Conservation (phyloP, 345 rosid species). For the Boechera divaricarpa region DNA sequence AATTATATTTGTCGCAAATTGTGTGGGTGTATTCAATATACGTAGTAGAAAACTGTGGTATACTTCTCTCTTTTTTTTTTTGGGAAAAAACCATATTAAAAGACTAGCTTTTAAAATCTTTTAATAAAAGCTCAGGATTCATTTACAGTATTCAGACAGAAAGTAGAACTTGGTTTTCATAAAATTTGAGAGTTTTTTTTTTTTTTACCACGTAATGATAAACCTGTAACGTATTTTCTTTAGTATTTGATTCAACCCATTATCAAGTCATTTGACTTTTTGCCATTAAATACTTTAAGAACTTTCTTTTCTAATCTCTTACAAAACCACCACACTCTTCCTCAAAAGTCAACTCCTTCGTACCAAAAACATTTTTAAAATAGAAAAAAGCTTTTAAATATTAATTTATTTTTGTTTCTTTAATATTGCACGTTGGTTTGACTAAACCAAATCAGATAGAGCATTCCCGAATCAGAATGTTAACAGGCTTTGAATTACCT, state of each 20-base stretch:
- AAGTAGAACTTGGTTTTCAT: too few species aligned
- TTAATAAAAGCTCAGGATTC: too few species aligned
- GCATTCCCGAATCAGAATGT: slow-evolving; percentile 15
- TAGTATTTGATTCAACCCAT: not conserved
- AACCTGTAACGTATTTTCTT: not conserved
- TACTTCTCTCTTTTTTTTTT: too few species aligned
- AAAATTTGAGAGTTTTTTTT: not conserved
- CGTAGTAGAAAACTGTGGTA: too few species aligned
- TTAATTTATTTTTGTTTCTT: not conserved
- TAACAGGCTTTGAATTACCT: not conserved
- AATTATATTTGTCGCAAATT: too few species aligned
- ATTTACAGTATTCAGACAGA: too few species aligned
- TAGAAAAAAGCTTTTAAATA: not conserved
- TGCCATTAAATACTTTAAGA: slow-evolving; percentile 25
- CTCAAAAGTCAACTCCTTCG: slow-evolving; percentile 36
- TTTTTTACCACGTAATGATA: not conserved
- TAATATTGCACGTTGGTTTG: slow-evolving; percentile 17
- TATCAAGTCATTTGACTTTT: slow-evolving; percentile 44
- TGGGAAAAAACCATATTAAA: too few species aligned
- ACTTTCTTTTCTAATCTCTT: slow-evolving; percentile 26
- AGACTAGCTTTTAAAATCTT: too few species aligned
- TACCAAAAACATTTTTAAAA: not conserved
- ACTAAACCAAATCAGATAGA: slow-evolving; percentile 32
- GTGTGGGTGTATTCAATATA: too few species aligned
- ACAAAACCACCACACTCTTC: slow-evolving; percentile 39